Evolutionary conservation across 306 rosid species (phyloP), one percentile per base, ranked within the genome.

Genomic region (Prinsepia uniflora): DNA sequence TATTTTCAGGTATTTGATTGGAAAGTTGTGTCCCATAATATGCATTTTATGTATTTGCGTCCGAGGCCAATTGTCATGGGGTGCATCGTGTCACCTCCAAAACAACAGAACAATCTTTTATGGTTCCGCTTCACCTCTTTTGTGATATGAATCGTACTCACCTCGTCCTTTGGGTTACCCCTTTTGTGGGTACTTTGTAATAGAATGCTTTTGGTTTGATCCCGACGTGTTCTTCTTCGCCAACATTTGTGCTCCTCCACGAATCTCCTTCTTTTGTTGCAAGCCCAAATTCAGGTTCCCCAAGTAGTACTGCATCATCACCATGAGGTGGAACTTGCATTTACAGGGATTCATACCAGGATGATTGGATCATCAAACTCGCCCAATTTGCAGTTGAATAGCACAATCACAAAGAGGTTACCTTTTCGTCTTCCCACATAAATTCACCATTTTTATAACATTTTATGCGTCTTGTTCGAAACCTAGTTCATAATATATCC

Each of bases 321-420:
- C 12, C 57, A 67, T 49, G 45, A 10, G 63, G 63, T 58, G 71
- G 71, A 15, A 48, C 58, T 67, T 47, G 10, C 58, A 48, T 67
- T 67, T 67, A 34, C 71, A 48, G 5, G 20, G 71, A 58, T 30
- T 18, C 44, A 56, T 8, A 14, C 8, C 14, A 14, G 7, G 58
- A 66, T 48, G 58, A 66, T 30, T 66, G 44, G 71, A 66, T 66
- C 11, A 47, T 66, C 71, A 47, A 24, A 47, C 58, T 65, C 7
- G 44, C 61, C 61, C 60, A 50, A 60, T 67, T 50, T 39, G 60
- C 72, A 3, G 60, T 49, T 3, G 72, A 36, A 1, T 60, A 49
- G 39, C 54, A 68, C 61, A 50, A 36, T 68, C 46, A 17, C 36
- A n/a, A 18, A 67, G 72, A 50, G 61, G 61, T 68, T 48, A 24